A percentile compares a stretch with the other conserved stretches of the same genome.
These are phyloP conservation scores for Umbelopsis vinacea DNA, from an alignment of 192 early-diverging fungal species.

Conservation along the genomic window DNA sequence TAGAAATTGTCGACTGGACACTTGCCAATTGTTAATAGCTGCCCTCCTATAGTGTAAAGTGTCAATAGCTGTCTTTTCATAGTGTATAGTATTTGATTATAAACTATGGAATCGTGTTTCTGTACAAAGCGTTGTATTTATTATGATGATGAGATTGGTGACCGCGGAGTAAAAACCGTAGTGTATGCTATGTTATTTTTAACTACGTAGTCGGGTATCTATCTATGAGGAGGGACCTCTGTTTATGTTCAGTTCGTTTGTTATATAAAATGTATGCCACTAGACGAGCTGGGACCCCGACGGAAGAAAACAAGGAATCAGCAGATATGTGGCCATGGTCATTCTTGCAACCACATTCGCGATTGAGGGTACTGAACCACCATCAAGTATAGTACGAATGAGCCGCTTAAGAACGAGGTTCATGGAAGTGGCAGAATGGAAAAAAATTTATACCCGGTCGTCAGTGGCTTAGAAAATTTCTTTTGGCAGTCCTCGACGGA, in stretches of 20 bases:
- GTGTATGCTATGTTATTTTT: too few species aligned
- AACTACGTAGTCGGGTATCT: too few species aligned
- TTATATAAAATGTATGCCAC: constrained; percentile 14
- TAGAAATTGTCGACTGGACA: constrained; percentile 62
- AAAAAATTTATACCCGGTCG: neutral
- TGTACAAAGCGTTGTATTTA: too few species aligned
- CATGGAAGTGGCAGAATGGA: neutral
- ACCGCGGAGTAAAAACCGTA: too few species aligned
- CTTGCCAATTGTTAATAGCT: constrained; percentile 24
- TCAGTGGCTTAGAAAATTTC: neutral
- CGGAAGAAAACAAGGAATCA: constrained; percentile 18
- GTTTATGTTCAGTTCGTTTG: neutral
- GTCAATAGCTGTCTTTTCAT: neutral
- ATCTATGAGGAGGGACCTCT: too few species aligned
- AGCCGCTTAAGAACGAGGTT: constrained; percentile 11
- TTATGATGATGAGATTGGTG: too few species aligned
- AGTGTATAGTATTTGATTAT: too few species aligned
- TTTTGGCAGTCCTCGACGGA: neutral
- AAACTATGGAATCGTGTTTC: too few species aligned
- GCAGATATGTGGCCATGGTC: constrained; percentile 16
- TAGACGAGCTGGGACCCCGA: constrained; percentile 22
- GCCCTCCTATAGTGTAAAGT: neutral
- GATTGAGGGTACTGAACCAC: constrained; percentile 8
- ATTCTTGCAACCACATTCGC: constrained; percentile 12
- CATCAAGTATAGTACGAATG: constrained; percentile 17